Conservation (phyloP, 139 green algal genomes). For the Trebouxia sp. region DNA sequence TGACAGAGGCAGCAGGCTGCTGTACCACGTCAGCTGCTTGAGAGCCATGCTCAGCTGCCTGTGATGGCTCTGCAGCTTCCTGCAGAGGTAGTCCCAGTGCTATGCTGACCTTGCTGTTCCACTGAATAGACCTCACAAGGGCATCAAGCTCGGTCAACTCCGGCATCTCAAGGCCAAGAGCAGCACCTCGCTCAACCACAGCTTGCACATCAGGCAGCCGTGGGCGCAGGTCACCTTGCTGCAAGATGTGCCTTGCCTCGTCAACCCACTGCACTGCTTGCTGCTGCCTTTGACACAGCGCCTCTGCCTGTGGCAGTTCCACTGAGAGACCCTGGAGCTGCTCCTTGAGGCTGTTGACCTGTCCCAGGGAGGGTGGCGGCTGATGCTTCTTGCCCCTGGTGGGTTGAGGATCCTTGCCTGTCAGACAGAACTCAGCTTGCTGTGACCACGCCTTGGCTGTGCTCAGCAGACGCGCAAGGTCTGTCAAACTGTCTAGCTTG, state of each 20-base stretch:
- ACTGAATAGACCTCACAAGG: background rate
- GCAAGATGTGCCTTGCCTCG: background rate
- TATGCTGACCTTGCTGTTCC: background rate
- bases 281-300: background rate
- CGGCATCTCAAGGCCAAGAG: slow-evolving; percentile 26
- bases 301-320: background rate
- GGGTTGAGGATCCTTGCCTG: slow-evolving; percentile 2
- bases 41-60: background rate
- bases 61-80: background rate
- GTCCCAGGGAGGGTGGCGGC: background rate
- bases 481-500: slow-evolving; percentile 22
- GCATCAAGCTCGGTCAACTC: slow-evolving; percentile 25
- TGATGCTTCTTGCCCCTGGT: background rate
- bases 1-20: too few relatives aligned
- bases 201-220: slow-evolving; percentile 1
- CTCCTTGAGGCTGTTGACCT: background rate
- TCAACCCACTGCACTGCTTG: background rate
- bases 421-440: slow-evolving; percentile 21
- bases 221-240: background rate
- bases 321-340: background rate
- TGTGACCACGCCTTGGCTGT: slow-evolving; percentile 29
- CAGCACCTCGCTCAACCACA: slow-evolving; percentile 14
- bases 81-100: background rate
- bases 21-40: too few relatives aligned
- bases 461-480: slow-evolving; percentile 26